A percentile compares a stretch with the other conserved stretches of the same genome.
These are phyloP conservation scores for Zea luxurians DNA, from an alignment of 176 grass and related monocot species.

Conservation along the genomic window DNA sequence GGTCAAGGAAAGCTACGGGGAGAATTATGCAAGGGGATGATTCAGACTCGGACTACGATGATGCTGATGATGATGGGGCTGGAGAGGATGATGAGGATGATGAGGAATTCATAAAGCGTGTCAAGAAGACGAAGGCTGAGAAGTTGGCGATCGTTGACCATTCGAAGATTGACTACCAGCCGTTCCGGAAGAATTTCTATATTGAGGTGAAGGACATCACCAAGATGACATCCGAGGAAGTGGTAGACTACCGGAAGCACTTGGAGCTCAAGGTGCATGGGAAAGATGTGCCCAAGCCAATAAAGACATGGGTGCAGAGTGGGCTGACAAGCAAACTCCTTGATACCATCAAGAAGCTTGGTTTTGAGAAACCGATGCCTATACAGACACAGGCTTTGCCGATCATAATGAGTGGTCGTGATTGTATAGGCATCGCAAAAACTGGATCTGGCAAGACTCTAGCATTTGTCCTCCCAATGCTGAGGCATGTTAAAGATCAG, in stretches of 20 bases:
- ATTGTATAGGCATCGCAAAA: slow-evolving; percentile 94
- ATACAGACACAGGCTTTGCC: slow-evolving; percentile 88
- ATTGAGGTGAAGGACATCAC: slow-evolving; percentile 88
- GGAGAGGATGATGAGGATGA: slow-evolving; percentile 75
- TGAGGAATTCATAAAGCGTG: slow-evolving; percentile 89
- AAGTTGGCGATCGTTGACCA: slow-evolving; percentile 89
- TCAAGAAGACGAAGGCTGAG: slow-evolving; percentile 94
- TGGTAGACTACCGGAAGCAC: slow-evolving; percentile 61
- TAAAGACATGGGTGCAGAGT: slow-evolving; percentile 90
- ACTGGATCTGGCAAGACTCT: slow-evolving; percentile 96
- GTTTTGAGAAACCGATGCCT: slow-evolving; percentile 91
- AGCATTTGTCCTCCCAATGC: slow-evolving; percentile 96
- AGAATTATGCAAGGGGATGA: slow-evolving; percentile 84
- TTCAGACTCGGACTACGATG: slow-evolving; percentile 61
- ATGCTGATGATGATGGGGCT: slow-evolving; percentile 47
- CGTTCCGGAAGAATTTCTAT: slow-evolving; percentile 92
- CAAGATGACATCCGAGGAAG: slow-evolving; percentile 78
- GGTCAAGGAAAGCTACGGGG: slow-evolving; percentile 49
- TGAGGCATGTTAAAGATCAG: slow-evolving; percentile 97
- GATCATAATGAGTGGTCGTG: slow-evolving; percentile 90
- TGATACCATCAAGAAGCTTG: slow-evolving; percentile 94
- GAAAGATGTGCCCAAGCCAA: slow-evolving; percentile 92
- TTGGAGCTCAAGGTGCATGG: slow-evolving; percentile 94
- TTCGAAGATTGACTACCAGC: slow-evolving; percentile 86
- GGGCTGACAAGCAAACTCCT: slow-evolving; percentile 89